phyloP scores from a whole-genome alignment of 1,284 basidiomycete species.

The Phellinidium pouzarii region DNA sequence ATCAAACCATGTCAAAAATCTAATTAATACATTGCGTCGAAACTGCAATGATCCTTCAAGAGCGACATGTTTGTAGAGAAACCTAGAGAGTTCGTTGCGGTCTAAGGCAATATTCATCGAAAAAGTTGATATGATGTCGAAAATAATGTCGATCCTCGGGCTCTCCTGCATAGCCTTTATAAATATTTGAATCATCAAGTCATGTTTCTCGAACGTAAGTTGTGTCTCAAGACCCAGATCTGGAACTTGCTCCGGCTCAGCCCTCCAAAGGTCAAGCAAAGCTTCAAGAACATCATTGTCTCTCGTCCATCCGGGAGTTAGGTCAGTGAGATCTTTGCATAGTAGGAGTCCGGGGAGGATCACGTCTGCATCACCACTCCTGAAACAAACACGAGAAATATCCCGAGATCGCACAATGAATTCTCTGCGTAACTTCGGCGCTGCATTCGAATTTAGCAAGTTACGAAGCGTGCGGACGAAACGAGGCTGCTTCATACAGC shows the following conservation, averaged over 20 bases:
- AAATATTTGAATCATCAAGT: constrained; percentile 72
- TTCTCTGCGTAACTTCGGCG: constrained; percentile 72
- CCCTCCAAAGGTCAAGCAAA: constrained; percentile 69
- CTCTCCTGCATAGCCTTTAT: constrained; percentile 60
- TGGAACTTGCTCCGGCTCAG: constrained; percentile 31
- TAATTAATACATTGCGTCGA: constrained; percentile 76
- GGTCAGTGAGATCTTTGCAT: constrained; percentile 67
- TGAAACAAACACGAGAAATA: constrained; percentile 57
- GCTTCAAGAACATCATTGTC: constrained; percentile 61
- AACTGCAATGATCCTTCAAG: constrained; percentile 56
- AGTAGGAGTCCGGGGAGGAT: constrained; percentile 69
- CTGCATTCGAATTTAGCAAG: constrained; percentile 72
- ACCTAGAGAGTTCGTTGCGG: constrained; percentile 74
- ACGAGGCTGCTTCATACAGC: constrained; percentile 66
- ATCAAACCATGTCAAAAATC: constrained; percentile 83
- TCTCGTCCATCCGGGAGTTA: constrained; percentile 73
- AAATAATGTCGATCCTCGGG: constrained; percentile 80
- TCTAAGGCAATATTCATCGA: constrained; percentile 81
- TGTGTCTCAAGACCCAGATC: constrained; percentile 40
- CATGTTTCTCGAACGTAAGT: constrained; percentile 57
- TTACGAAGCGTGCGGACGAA: constrained; percentile 78
- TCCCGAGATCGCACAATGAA: constrained; percentile 57
- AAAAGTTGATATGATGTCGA: constrained; percentile 84
- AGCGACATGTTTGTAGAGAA: constrained; percentile 86
- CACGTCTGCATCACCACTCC: constrained; percentile 45